Evolutionary conservation across 2,329 filamentous ascomycete species (phyloP).

Genomic region (Ophiosphaerella herpotricha): DNA sequence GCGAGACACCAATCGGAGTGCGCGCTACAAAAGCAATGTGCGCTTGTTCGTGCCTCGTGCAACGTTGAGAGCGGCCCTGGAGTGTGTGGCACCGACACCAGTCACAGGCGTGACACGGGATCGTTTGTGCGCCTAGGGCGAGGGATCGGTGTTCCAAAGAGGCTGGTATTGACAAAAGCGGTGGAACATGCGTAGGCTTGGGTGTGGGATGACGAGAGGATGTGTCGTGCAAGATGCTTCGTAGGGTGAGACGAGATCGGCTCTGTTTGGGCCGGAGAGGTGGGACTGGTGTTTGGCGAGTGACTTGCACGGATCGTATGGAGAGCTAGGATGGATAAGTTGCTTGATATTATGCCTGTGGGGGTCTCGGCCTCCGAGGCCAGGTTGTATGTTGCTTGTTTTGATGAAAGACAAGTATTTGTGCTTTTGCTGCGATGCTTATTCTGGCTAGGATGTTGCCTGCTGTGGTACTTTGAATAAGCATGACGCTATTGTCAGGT

Average conservation of each 20-base stretch:
- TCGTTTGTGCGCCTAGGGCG: slow-evolving; percentile 21
- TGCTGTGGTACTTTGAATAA: too few species aligned
- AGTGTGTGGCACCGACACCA: neutral
- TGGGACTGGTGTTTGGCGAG: neutral
- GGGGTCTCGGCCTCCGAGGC: too few species aligned
- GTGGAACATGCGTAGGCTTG: slow-evolving; percentile 28
- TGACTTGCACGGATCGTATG: too few species aligned
- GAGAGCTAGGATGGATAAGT: too few species aligned
- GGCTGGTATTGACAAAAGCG: slow-evolving; percentile 16
- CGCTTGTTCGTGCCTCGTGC: slow-evolving; percentile 1
- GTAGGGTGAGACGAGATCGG: slow-evolving; percentile 2
- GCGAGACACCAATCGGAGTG: slow-evolving; percentile 36
- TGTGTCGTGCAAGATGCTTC: neutral
- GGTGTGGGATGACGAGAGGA: neutral
- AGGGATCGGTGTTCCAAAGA: slow-evolving; percentile 12
- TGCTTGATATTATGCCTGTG: too few species aligned
- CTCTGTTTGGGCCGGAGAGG: too few species aligned
- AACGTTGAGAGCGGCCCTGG: neutral
- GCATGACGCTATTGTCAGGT: too few species aligned
- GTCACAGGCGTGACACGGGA: slow-evolving; percentile 13
- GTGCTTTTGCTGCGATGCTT: too few species aligned
- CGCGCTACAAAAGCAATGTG: slow-evolving; percentile 20
- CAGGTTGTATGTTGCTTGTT: too few species aligned
- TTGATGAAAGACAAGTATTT: too few species aligned
- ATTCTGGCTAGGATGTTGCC: too few species aligned